Evolutionary conservation across 768 basidiomycete genomes (phyloP).

Genomic region (Lactifluus piperatus): DNA sequence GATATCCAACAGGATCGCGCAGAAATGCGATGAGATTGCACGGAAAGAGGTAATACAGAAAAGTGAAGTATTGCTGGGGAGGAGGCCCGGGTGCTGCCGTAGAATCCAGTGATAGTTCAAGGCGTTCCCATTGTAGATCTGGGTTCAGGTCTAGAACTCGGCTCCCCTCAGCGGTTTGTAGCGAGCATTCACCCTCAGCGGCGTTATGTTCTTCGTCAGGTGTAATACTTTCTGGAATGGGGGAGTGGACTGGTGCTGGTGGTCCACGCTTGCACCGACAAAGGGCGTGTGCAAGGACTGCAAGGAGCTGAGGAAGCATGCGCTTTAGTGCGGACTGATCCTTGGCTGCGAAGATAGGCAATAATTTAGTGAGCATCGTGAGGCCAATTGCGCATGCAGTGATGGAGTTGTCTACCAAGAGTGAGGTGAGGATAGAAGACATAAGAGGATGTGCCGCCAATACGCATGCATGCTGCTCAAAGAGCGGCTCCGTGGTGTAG

Average conservation of each 20-base stretch:
- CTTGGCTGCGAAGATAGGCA: slow-evolving; percentile 67
- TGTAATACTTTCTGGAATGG: slow-evolving; percentile 7
- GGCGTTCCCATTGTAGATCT: slow-evolving; percentile 58
- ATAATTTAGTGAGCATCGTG: slow-evolving; percentile 54
- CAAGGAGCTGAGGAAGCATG: slow-evolving; percentile 57
- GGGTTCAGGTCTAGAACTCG: slow-evolving; percentile 31
- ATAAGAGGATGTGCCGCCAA: slow-evolving; percentile 58
- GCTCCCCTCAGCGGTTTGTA: background rate
- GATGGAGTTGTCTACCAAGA: slow-evolving; percentile 68
- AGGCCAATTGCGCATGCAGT: slow-evolving; percentile 58
- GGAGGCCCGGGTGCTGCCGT: slow-evolving; percentile 48
- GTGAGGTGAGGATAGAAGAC: slow-evolving; percentile 52
- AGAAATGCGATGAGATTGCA: slow-evolving; percentile 80
- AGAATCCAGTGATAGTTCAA: slow-evolving; percentile 51
- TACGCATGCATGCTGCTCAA: slow-evolving; percentile 38
- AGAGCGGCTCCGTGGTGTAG: slow-evolving; percentile 48
- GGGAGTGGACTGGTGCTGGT: slow-evolving; percentile 11
- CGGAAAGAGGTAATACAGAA: slow-evolving; percentile 85
- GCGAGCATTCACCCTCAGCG: slow-evolving; percentile 10
- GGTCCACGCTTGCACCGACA: slow-evolving; percentile 61
- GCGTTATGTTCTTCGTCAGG: background rate
- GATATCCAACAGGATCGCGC: slow-evolving; percentile 55
- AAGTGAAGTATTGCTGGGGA: slow-evolving; percentile 60
- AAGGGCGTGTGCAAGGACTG: slow-evolving; percentile 58
- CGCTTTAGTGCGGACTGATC: slow-evolving; percentile 46